Conservation (phyloP, 1,139 yeast species). For the Candida tropicalis region DNA sequence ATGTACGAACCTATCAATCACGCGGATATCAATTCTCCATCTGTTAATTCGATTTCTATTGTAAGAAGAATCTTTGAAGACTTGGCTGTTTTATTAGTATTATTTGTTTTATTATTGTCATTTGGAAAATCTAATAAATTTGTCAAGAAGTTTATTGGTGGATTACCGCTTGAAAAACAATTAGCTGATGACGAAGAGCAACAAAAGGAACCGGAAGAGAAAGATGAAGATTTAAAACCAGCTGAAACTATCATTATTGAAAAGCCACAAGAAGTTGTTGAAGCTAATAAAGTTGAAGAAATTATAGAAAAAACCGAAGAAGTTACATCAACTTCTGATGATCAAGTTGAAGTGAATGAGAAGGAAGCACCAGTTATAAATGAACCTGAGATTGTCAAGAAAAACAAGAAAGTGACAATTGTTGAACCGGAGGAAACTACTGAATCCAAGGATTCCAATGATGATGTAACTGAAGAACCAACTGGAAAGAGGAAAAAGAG, state of each 20-base stretch:
- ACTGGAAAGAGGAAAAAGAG: slow-evolving; percentile 56
- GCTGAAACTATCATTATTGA: slow-evolving; percentile 1
- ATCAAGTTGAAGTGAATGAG: slow-evolving; percentile 16
- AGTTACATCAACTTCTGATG: background rate
- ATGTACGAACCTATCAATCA: slow-evolving; percentile 2
- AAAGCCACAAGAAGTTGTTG: slow-evolving; percentile 1
- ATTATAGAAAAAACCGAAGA: background rate
- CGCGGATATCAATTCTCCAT: slow-evolving; percentile 1
- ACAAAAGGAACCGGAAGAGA: slow-evolving; percentile 29
- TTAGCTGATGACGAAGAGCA: slow-evolving; percentile 7
- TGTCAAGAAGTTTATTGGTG: slow-evolving; percentile 17
- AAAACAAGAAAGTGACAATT: slow-evolving; percentile 32
- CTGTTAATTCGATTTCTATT: slow-evolving; percentile 8
- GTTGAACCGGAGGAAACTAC: slow-evolving; percentile 26
- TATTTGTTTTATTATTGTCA: slow-evolving; percentile 28
- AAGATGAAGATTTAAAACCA: slow-evolving; percentile 9
- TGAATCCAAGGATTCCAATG: slow-evolving; percentile 4
- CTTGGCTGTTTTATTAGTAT: slow-evolving; percentile 42
- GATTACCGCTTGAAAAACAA: slow-evolving; percentile 19
- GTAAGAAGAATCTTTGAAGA: slow-evolving; percentile 50
- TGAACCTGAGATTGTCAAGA: slow-evolving; percentile 5
- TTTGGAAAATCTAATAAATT: slow-evolving; percentile 42
- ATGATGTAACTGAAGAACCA: slow-evolving; percentile 11
- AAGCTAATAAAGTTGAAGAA: slow-evolving; percentile 7
- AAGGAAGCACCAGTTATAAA: background rate